These are phyloP conservation scores for Agapanthus africanus DNA, from an alignment of 106 monocot species.

Conservation along the genomic window DNA sequence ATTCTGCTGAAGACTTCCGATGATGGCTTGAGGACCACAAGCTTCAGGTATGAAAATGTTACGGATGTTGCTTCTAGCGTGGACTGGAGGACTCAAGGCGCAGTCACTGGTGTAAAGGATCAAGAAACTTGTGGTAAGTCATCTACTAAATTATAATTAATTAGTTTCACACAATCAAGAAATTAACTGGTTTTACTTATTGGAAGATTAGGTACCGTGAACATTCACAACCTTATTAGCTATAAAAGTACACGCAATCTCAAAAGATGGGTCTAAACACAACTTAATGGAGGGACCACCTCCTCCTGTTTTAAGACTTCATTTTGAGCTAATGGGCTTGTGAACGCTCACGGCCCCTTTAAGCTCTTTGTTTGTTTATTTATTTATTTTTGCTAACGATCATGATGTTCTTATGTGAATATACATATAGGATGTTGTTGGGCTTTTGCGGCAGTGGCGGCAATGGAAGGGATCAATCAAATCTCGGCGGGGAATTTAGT, in stretches of 20 bases:
- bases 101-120: slow-evolving; percentile 11
- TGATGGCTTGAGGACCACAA: too few relatives aligned
- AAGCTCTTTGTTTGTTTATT: neutral
- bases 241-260: too few relatives aligned
- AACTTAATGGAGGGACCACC: too few relatives aligned
- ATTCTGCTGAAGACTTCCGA: neutral
- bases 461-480: slow-evolving; percentile 26
- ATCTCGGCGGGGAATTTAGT: slow-evolving; percentile 52
- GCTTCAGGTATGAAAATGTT: neutral
- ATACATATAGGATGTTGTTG: slow-evolving; percentile 65
- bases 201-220: too few relatives aligned
- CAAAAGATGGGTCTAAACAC: too few relatives aligned
- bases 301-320: too few relatives aligned
- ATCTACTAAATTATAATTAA: neutral
- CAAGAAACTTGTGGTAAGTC: slow-evolving; percentile 10
- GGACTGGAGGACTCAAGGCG: slow-evolving; percentile 16
- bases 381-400: neutral
- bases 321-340: too few relatives aligned
- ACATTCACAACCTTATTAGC: too few relatives aligned
- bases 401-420: slow-evolving; percentile 6
- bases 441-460: slow-evolving; percentile 64
- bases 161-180: neutral
- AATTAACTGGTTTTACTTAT: too few relatives aligned
- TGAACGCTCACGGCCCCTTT: too few relatives aligned
- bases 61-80: neutral